Evolutionary conservation across 139 green algal genomes (phyloP), one percentile per base, ranked within the genome.

Genomic region (Gonium pectorale): DNA sequence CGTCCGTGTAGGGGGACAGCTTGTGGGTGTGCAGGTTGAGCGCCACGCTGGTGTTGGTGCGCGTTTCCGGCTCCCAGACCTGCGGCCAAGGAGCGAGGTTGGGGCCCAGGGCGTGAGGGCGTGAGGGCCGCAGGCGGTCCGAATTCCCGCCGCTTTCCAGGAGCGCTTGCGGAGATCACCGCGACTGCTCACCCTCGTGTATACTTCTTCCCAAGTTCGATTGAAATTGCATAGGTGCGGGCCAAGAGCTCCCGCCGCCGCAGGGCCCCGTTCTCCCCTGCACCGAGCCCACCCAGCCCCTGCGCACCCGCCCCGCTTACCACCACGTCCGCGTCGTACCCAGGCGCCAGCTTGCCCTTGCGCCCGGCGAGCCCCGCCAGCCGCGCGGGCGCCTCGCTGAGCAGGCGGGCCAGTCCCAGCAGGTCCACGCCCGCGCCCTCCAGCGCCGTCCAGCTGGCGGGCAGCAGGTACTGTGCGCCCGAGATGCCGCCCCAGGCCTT

Each of bases 401-500:
- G 88, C 77, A 94, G 43, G 2, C 49, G 38, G 5, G 87, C 79
- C 66, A 95, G 66, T 0, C 41, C 24, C 0, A 54, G 9, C 60
- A 93, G 74, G 56, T 80, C 75, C 3, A 83, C 86, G 17, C 81
- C 80, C 31, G n/a, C 56, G 19, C 33, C 31, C 70, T 74, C 19
- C 43, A 92, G 84, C 22, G 81, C 90, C 22, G 92, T 94, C 97
- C 94, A 98, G 1, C 91, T 96, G 31, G 93, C 93, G 11, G 97
- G 94, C 85, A 99, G 93, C 43, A 90, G 70, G 82, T 98, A 97
- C 90, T 99, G 97, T 69, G 97, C 79, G 2, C 94, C 95, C 88
- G 64, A 67, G 49, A 99, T 99, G 83, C 97, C 97, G 60, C 97
- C 97, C 97, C 97, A 99, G 6, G 97, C 95, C 11, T 89, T 86